Base-by-base conservation (phyloP, 192 early-diverging fungal genomes). In the Coemansia sp. region DNA sequence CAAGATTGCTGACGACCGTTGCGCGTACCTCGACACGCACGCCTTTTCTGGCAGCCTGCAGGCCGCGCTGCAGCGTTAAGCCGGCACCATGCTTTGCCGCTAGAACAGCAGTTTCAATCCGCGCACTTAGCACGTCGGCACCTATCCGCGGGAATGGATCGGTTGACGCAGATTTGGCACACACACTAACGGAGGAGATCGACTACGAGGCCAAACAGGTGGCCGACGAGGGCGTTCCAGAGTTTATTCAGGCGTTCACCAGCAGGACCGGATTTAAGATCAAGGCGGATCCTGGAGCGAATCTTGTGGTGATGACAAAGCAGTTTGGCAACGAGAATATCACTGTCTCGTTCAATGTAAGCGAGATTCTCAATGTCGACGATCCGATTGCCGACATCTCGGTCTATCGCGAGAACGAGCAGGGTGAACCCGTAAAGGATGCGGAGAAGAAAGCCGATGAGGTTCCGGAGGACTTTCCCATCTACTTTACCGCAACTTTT, bases 251-350 rank as follows among this genome's bases (percentile, higher is more conserved):
- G 70, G 83, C 86, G 42, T 97, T 95, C 73, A 65, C 87, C 62
- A 72, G 87, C 41, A 72, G 80, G 59, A 88, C 88, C 36, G 77
- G 81, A 3, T 90, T 89, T 77, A 86, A 88, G 88, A 86, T 98
- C 80, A 88, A 92, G 66, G 91, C 95, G 73, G 87, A 88, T 70
- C 18, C 83, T 12, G 94, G 93, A 42, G 71, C 84, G 5, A 93
- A 92, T 75, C 90, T 92, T 80, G 91, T 99, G 37, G 66, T 71
- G 36, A 73, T 99, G 69, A 87, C 88, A 16, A 87, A 94, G 73
- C 90, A 88, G 62, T 95, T 95, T 80, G 95, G 94, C 49, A 91
- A 88, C 74, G 97, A 99, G 83, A 90, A 87, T 51, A 93, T 98
- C 77, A 88, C 90, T n/a, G 86, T 94, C 59, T 70, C 88, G 16